Percentiles rank a stretch among this genome's conserved stretches.
phyloP scores from a whole-genome alignment of 768 basidiomycete species.

The Hypholoma fasciculare region DNA sequence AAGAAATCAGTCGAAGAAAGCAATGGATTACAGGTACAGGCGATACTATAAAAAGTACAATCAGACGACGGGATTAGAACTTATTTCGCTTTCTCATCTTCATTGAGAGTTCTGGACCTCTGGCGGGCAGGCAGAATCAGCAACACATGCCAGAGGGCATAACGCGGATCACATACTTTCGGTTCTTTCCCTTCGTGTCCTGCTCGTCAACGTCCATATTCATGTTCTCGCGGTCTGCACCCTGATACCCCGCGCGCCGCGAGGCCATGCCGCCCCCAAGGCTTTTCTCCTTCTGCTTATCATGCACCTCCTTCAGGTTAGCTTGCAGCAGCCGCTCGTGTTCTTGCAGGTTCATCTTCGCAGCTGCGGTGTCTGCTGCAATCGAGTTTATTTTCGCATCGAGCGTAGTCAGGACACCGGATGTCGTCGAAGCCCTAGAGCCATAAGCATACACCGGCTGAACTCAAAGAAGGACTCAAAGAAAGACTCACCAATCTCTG shows the following conservation, averaged over 20 bases:
- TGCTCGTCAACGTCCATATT: conserved; percentile 73
- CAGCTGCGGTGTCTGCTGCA: conserved; percentile 38
- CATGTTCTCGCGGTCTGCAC: conserved; percentile 33
- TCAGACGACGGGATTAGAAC: conserved; percentile 29
- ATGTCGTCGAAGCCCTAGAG: conserved; percentile 68
- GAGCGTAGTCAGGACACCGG: conserved; percentile 68
- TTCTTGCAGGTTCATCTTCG: conserved; percentile 44
- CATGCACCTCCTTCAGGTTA: conserved; percentile 60
- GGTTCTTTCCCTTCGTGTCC: conserved; percentile 54
- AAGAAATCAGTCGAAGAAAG: background rate
- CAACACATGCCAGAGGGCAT: background rate
- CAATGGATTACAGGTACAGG: background rate
- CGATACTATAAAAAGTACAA: conserved; percentile 1
- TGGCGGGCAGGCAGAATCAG: conserved; percentile 15
- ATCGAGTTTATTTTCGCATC: conserved; percentile 67
- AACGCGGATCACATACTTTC: conserved; percentile 48
- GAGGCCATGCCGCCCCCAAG: conserved; percentile 30
- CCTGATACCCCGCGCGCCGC: conserved; percentile 19
- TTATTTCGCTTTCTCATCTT: conserved; percentile 63
- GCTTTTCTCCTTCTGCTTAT: conserved; percentile 62
- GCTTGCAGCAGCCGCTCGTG: conserved; percentile 56
- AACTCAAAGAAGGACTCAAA: conserved; percentile 27
- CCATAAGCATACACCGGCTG: background rate
- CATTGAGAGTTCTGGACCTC: conserved; percentile 39
- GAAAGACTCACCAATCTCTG: conserved; percentile 57